Conservation (phyloP, 345 rosid species). For the Erucastrum elatum region DNA sequence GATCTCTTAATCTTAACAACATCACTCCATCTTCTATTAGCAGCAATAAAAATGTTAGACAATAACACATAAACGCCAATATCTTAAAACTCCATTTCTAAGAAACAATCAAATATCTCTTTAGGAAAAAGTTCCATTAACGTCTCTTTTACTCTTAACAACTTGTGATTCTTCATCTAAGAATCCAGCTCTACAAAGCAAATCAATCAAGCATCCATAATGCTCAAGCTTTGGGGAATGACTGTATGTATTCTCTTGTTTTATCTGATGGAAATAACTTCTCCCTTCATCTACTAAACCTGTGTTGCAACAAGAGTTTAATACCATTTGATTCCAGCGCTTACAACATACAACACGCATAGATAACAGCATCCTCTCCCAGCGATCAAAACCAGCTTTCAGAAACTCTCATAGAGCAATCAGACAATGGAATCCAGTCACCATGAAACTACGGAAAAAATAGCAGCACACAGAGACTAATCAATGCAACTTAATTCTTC, state of each 20-base stretch:
- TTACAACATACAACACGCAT: too few species aligned
- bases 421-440: too few species aligned
- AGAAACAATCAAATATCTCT: constrained; percentile 35
- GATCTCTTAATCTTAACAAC: too few species aligned
- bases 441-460: too few species aligned
- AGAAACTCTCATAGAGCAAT: too few species aligned
- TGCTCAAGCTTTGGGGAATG: constrained; percentile 46
- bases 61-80: too few species aligned
- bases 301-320: constrained; percentile 39
- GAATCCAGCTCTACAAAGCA: constrained; percentile 48
- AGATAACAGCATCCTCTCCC: too few species aligned
- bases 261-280: constrained; percentile 33
- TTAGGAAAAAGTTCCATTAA: constrained; percentile 32
- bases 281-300: constrained; percentile 49
- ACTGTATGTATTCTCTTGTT: constrained; percentile 22
- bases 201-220: constrained; percentile 39
- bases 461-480: too few species aligned
- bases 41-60: too few species aligned
- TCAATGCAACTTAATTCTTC: too few species aligned
- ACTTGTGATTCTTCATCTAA: constrained; percentile 45
- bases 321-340: neutral
- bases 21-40: too few species aligned
- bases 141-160: constrained; percentile 34
- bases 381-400: too few species aligned
- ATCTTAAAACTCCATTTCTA: constrained; percentile 1